Evolutionary conservation across 805 yeast genomes (phyloP).

Genomic region (Ogataea henricii): DNA sequence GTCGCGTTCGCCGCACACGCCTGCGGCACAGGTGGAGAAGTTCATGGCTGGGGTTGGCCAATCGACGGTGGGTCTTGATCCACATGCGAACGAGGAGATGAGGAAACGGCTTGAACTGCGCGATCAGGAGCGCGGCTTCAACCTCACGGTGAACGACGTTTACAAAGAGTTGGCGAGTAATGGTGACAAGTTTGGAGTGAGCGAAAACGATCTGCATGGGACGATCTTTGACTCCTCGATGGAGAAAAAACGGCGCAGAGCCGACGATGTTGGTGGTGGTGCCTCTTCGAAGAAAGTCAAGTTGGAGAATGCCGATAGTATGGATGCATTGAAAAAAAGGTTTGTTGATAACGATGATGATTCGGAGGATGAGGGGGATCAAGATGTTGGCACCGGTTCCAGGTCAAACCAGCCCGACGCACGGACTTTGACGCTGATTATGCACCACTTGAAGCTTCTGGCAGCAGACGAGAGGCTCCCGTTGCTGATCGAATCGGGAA

Average conservation of each 20-base stretch:
- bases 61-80: conserved; percentile 37
- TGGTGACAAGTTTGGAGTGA: conserved; percentile 39
- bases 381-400: not conserved
- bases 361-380: conserved; percentile 27
- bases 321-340: conserved; percentile 27
- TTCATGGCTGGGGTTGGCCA: conserved; percentile 35
- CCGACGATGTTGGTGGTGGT: conserved; percentile 10
- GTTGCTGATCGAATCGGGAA: conserved; percentile 60
- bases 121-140: conserved; percentile 38
- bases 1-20: conserved; percentile 40
- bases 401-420: conserved; percentile 22
- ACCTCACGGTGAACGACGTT: conserved; percentile 48
- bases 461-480: conserved; percentile 51
- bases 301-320: conserved; percentile 33
- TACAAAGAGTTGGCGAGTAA: conserved; percentile 27
- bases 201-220: conserved; percentile 37
- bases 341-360: conserved; percentile 35
- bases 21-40: conserved; percentile 28
- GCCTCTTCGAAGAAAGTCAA: conserved; percentile 32
- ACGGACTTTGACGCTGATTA: conserved; percentile 27
- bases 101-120: conserved; percentile 33
- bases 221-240: conserved; percentile 39
- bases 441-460: conserved; percentile 69
- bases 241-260: conserved; percentile 21
- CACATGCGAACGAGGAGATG: conserved; percentile 25